Percentiles rank a stretch among this genome's conserved stretches.
Evolutionary conservation across 2,329 filamentous ascomycete genomes (phyloP).

Genomic region (Clarireedia hainanense): DNA sequence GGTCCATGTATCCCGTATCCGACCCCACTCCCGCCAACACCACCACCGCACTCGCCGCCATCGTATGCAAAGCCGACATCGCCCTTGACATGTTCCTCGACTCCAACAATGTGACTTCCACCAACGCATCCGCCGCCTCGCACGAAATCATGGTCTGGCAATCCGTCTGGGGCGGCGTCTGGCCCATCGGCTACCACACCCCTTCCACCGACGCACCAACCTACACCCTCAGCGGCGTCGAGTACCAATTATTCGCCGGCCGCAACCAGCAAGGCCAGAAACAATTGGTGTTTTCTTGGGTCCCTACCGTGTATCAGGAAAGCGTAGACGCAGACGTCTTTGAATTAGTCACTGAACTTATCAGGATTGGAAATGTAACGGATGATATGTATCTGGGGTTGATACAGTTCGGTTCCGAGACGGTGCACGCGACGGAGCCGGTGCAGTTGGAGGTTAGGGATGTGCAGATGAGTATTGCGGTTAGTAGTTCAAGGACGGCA

Average conservation of each 20-base stretch:
- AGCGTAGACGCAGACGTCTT: background rate
- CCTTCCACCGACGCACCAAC: background rate
- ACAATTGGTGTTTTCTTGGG: slow-evolving; percentile 1
- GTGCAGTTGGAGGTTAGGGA: background rate
- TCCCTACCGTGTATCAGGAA: background rate
- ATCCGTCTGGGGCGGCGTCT: slow-evolving; percentile 6
- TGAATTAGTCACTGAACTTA: background rate
- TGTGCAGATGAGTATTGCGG: background rate
- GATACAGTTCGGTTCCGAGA: slow-evolving; percentile 3
- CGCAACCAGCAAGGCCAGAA: slow-evolving; percentile 4
- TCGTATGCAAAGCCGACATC: slow-evolving; percentile 7
- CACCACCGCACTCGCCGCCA: background rate
- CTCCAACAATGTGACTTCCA: background rate
- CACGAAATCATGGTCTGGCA: slow-evolving; percentile 8
- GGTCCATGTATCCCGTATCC: background rate
- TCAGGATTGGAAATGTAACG: background rate
- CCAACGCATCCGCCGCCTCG: background rate
- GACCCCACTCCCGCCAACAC: background rate
- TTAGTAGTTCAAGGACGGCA: background rate
- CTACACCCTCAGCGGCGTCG: background rate
- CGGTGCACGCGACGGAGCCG: background rate
- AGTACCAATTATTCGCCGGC: background rate
- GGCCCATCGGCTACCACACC: slow-evolving; percentile 4
- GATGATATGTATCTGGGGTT: slow-evolving; percentile 2
- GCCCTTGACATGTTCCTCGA: slow-evolving; percentile 8